Conservation (phyloP, 164 flowering plant genomes). For the Platanus orientalis region DNA sequence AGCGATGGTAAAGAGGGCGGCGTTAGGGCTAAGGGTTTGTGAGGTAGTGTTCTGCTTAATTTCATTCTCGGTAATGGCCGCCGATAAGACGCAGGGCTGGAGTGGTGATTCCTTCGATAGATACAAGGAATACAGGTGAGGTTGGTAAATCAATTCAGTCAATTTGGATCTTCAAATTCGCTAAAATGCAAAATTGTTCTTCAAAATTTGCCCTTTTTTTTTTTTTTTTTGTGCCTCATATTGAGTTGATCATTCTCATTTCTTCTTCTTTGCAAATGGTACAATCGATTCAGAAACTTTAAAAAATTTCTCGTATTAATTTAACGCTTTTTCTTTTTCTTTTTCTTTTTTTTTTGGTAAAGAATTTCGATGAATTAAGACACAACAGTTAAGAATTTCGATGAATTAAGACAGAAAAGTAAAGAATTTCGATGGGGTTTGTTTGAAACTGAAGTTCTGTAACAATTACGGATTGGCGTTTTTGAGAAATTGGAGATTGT, state of each 20-base stretch:
- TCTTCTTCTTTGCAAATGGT: too few relatives aligned
- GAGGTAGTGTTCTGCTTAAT: slow-evolving; percentile 63
- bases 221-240: not conserved
- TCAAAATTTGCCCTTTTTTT: not conserved
- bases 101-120: slow-evolving; percentile 92
- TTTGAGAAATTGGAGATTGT: too few relatives aligned
- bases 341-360: too few relatives aligned
- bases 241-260: not conserved
- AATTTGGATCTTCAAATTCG: not conserved
- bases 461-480: too few relatives aligned
- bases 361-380: too few relatives aligned
- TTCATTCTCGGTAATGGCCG: slow-evolving; percentile 91
- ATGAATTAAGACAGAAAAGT: too few relatives aligned
- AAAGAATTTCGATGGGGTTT: too few relatives aligned
- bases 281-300: too few relatives aligned
- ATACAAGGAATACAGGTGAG: slow-evolving; percentile 83
- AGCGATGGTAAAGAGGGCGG: slow-evolving; percentile 38
- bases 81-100: slow-evolving; percentile 91
- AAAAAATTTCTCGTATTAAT: too few relatives aligned
- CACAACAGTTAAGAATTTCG: too few relatives aligned
- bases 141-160: not conserved
- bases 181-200: not conserved
- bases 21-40: slow-evolving; percentile 60
- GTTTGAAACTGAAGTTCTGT: too few relatives aligned
- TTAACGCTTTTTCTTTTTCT: too few relatives aligned